A percentile compares a stretch with the other conserved stretches of the same genome.
phyloP scores from a whole-genome alignment of 495 filamentous ascomycete species.

The Aspergillus avenaceus region DNA sequence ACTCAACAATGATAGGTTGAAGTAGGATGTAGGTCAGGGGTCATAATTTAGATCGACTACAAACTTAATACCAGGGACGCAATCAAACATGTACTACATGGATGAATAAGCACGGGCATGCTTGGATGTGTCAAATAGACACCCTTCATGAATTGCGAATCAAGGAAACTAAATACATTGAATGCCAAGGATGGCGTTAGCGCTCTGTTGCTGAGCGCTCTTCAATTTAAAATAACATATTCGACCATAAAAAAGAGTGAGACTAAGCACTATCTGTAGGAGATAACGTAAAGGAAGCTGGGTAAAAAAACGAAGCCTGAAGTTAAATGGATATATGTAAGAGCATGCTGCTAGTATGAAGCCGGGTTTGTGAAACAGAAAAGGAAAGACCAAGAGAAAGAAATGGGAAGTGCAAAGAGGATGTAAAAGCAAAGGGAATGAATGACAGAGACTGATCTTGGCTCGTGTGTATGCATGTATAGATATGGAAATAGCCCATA shows the following conservation, averaged over 20 bases:
- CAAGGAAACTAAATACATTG: constrained; percentile 43
- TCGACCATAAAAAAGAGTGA: constrained; percentile 25
- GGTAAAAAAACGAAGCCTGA: constrained; percentile 26
- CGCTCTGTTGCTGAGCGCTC: constrained; percentile 30
- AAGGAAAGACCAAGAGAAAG: no score
- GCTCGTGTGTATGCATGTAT: constrained; percentile 4
- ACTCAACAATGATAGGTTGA: constrained; percentile 18
- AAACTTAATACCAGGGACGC: no score
- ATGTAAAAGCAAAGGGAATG: constrained; percentile 14
- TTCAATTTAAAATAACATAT: constrained; percentile 22
- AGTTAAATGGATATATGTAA: constrained; percentile 48
- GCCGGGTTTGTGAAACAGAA: constrained; percentile 19
- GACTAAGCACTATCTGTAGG: constrained; percentile 13
- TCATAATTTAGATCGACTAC: no score
- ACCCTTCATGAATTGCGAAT: constrained; percentile 23
- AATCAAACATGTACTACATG: no score
- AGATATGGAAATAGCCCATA: constrained; percentile 4
- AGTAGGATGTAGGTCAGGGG: background rate
- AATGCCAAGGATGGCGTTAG: constrained; percentile 27
- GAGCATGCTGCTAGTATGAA: constrained; percentile 37
- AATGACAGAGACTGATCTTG: constrained; percentile 9
- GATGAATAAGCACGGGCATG: no score
- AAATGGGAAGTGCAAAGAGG: no score
- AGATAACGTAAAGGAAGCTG: constrained; percentile 19
- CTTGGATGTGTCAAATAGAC: background rate